These are phyloP conservation scores for Kluyveromyces siamensis DNA, from an alignment of 805 yeast genomes.

Conservation along the genomic window DNA sequence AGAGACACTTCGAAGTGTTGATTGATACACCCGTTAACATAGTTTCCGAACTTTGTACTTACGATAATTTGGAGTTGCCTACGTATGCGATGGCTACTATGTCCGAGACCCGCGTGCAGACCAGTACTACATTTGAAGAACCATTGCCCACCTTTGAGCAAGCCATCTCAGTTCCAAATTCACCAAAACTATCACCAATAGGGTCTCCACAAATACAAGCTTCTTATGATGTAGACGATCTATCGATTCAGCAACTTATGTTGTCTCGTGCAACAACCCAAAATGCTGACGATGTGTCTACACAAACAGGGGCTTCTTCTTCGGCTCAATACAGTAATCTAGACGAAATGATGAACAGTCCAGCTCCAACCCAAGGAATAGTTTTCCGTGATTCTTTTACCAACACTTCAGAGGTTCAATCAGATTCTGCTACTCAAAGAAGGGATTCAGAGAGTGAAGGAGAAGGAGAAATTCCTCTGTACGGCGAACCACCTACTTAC, in stretches of 20 bases:
- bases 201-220: slow-evolving; percentile 14
- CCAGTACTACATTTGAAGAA: slow-evolving; percentile 13
- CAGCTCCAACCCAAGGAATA: not conserved
- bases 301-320: not conserved
- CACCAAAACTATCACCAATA: slow-evolving; percentile 18
- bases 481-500: slow-evolving; percentile 29
- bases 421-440: not conserved
- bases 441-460: not conserved
- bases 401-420: not conserved
- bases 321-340: slow-evolving; percentile 10
- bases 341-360: slow-evolving; percentile 12
- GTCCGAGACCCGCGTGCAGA: slow-evolving; percentile 4
- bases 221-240: slow-evolving; percentile 12
- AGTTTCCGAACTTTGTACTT: slow-evolving; percentile 35
- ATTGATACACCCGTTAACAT: slow-evolving; percentile 67
- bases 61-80: slow-evolving; percentile 33
- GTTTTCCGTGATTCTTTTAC: not conserved
- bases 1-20: slow-evolving; percentile 72
- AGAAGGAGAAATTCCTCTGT: not conserved
- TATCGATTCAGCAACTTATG: slow-evolving; percentile 13
- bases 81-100: slow-evolving; percentile 24
- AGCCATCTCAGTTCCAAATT: slow-evolving; percentile 39
- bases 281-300: slow-evolving; percentile 4
- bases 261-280: slow-evolving; percentile 17
- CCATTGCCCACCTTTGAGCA: slow-evolving; percentile 57